phyloP scores from a whole-genome alignment of 169 alveolate genomes.

The Miamiensis avidus region DNA sequence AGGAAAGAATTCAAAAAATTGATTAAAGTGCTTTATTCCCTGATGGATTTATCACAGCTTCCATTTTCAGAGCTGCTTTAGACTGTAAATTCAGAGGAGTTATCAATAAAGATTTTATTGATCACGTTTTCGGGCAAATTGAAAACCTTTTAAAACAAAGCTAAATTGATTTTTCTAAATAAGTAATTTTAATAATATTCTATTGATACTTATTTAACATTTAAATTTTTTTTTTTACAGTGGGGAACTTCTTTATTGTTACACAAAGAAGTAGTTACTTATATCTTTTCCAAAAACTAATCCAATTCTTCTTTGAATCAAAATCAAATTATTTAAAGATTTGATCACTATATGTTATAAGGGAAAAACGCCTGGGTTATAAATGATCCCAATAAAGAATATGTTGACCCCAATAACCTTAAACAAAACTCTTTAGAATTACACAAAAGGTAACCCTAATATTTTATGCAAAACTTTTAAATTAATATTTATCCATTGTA shows the following conservation, averaged over 20 bases:
- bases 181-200: too few species aligned
- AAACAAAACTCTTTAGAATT: neutral
- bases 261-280: neutral
- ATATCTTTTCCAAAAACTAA: neutral
- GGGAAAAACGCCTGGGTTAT: neutral
- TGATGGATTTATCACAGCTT: slow-evolving; percentile 1
- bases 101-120: slow-evolving; percentile 11
- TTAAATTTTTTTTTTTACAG: too few species aligned
- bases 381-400: neutral
- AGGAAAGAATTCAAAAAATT: too few species aligned
- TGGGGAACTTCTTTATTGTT: neutral
- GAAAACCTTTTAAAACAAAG: too few species aligned
- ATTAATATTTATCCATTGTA: too few species aligned
- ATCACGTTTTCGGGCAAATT: neutral
- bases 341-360: neutral
- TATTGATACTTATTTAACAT: too few species aligned
- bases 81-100: slow-evolving; percentile 18
- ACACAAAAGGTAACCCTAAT: neutral
- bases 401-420: neutral
- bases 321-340: neutral
- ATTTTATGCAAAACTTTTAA: too few species aligned
- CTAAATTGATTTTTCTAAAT: too few species aligned
- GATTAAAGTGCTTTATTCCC: slow-evolving; percentile 10
- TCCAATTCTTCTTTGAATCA: neutral
- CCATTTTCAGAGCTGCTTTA: slow-evolving; percentile 18